Conservation (phyloP, 2,329 filamentous ascomycete genomes). For the Sarocladium kiliense region DNA sequence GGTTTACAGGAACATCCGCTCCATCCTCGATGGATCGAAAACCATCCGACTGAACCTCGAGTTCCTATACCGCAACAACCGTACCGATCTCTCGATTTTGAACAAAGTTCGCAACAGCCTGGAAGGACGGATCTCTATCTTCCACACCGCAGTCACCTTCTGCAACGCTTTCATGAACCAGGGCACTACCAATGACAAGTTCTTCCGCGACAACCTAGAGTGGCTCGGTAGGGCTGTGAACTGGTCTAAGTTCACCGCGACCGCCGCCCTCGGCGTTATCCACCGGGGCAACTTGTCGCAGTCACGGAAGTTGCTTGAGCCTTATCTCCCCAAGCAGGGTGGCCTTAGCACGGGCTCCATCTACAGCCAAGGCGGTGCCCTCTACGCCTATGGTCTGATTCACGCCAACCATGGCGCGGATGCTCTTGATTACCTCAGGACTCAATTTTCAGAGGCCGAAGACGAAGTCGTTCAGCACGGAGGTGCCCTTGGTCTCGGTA, state of each 20-base stretch:
- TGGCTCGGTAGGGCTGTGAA: constrained; percentile 98
- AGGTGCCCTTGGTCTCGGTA: constrained; percentile 88
- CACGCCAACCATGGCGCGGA: constrained; percentile 96
- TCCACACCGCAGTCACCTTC: constrained; percentile 95
- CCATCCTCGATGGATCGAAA: constrained; percentile 79
- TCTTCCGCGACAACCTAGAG: constrained; percentile 96
- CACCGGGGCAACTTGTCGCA: constrained; percentile 93
- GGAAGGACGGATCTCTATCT: constrained; percentile 94
- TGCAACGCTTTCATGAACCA: constrained; percentile 99
- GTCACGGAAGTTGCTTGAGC: constrained; percentile 86
- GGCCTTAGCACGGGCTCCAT: constrained; percentile 76
- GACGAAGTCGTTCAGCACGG: constrained; percentile 97
- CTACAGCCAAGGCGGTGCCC: constrained; percentile 91
- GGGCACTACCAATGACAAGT: constrained; percentile 95
- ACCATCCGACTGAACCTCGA: constrained; percentile 93
- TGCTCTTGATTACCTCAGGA: constrained; percentile 74
- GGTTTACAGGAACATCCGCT: constrained; percentile 58
- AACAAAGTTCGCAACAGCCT: constrained; percentile 96
- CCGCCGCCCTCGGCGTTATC: constrained; percentile 91
- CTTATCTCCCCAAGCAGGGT: constrained; percentile 79
- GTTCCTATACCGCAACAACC: constrained; percentile 94
- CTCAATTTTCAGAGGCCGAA: constrained; percentile 68
- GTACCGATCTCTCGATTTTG: constrained; percentile 82
- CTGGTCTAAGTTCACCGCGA: constrained; percentile 99
- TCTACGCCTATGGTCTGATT: constrained; percentile 93